Evolutionary conservation across 371 early-diverging fungal genomes (phyloP).

Genomic region (Syncephalastrum racemosum): DNA sequence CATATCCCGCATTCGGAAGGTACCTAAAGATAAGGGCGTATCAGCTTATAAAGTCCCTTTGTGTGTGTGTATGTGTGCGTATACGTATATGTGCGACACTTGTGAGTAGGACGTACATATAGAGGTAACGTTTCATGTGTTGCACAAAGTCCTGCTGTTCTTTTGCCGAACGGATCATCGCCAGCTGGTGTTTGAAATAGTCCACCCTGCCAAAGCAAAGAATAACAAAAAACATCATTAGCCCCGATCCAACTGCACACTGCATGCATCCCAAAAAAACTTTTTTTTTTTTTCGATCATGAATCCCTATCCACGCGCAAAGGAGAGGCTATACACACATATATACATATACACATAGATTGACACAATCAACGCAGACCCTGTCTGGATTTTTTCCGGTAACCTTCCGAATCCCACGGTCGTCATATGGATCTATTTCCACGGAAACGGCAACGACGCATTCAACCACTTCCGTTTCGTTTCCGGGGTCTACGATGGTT

Average conservation of each 20-base stretch:
- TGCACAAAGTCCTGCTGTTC: conserved; percentile 42
- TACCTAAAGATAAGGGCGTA: conserved; percentile 63
- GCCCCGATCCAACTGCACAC: no score
- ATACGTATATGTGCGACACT: conserved; percentile 21
- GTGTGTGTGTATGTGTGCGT: conserved; percentile 29
- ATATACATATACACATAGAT: background rate
- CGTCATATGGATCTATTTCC: no score
- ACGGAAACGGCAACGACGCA: no score
- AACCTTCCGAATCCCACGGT: no score
- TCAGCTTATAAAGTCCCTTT: no score
- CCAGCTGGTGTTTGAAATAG: conserved; percentile 38
- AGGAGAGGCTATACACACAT: no score
- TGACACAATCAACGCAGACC: background rate
- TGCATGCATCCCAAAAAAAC: background rate
- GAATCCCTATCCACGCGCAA: no score
- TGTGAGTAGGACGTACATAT: conserved; percentile 39
- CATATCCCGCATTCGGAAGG: conserved; percentile 83
- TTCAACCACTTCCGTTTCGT: no score
- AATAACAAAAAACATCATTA: no score
- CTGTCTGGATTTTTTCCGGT: no score
- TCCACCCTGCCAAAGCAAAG: conserved; percentile 31
- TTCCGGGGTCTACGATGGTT: no score
- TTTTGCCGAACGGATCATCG: conserved; percentile 22
- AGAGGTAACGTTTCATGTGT: conserved; percentile 50
- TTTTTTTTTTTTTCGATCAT: conserved; percentile 9